Evolutionary conservation across 805 yeast genomes (phyloP).

Genomic region (Cyberlindnera maritima): DNA sequence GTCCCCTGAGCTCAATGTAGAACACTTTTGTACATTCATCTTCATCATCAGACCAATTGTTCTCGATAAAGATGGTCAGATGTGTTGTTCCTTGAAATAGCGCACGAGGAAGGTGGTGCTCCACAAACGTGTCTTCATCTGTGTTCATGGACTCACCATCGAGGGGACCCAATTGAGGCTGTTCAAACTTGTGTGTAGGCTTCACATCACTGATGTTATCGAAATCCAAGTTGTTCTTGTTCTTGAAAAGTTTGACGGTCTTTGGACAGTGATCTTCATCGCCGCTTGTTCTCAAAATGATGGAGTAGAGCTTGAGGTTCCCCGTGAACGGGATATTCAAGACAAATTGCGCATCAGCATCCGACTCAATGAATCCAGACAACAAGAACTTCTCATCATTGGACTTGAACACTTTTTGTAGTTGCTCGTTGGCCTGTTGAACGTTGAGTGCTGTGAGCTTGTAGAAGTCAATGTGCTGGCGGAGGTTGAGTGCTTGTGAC

Average conservation of each 20-base stretch:
- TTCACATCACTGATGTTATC: constrained; percentile 49
- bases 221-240: constrained; percentile 69
- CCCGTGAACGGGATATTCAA: constrained; percentile 79
- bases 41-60: constrained; percentile 61
- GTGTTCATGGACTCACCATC: constrained; percentile 40
- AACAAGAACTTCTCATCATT: constrained; percentile 47
- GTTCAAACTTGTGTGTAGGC: constrained; percentile 52
- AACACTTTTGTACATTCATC: constrained; percentile 58
- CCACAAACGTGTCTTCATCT: constrained; percentile 59
- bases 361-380: constrained; percentile 52
- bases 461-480: constrained; percentile 54
- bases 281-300: constrained; percentile 65
- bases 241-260: constrained; percentile 68
- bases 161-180: constrained; percentile 62
- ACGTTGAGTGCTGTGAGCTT: constrained; percentile 65
- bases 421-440: constrained; percentile 47
- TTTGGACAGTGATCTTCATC: constrained; percentile 62
- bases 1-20: constrained; percentile 81
- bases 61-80: constrained; percentile 64
- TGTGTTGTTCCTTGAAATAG: constrained; percentile 67
- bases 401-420: constrained; percentile 44
- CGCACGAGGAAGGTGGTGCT: constrained; percentile 77
- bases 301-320: constrained; percentile 67
- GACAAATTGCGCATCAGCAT: constrained; percentile 79
- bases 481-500: constrained; percentile 62